Base-by-base conservation (phyloP, 805 yeast species). In the Alloascoidea hylecoeti region DNA sequence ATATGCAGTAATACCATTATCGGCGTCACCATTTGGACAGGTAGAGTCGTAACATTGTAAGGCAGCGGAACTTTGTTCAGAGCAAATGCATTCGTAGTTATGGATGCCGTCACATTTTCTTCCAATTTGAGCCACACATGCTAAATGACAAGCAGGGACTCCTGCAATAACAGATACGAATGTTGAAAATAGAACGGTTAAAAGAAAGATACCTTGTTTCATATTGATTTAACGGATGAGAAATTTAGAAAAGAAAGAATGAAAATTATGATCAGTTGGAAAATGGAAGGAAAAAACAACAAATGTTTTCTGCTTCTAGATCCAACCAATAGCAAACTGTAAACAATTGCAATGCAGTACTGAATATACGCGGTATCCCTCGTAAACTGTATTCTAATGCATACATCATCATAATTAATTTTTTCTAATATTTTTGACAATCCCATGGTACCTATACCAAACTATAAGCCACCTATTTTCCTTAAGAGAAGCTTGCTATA, bases 91-190 rank as follows among this genome's bases (percentile, higher is more conserved):
- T 9, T n/a, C n/a, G n/a, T 23, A 23, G n/a, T 23, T n/a, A 23
- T 23, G 30, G 30, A 23, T 9, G n/a, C 30, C 30, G n/a, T 23
- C 30, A 23, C 30, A 23, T 23, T 23, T 23, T 23, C 30, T 9
- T 9, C 30, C 30, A 9, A n/a, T 9, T n/a, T 23, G 13, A 9
- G 30, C 30, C 9, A 23, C 30, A 23, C 30, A 23, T 23, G 30
- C 30, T 9, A 23, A n/a, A 23, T 9, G 13, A 23, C 30, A 23
- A n/a, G 30, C 30, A 9, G 30, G 30, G 9, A 23, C 30, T 23
- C 30, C 30, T 23, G 30, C 30, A n/a, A 23, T 9, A 23, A 23
- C 30, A n/a, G n/a, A n/a, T n/a, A 23, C 30, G 30, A 23, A 23
- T 9, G 30, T 23, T 23, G 30, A 23, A 23, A 23, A 23, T 9